These are phyloP conservation scores for Trametes pubescens DNA, from an alignment of 1,284 basidiomycete species.

Conservation along the genomic window DNA sequence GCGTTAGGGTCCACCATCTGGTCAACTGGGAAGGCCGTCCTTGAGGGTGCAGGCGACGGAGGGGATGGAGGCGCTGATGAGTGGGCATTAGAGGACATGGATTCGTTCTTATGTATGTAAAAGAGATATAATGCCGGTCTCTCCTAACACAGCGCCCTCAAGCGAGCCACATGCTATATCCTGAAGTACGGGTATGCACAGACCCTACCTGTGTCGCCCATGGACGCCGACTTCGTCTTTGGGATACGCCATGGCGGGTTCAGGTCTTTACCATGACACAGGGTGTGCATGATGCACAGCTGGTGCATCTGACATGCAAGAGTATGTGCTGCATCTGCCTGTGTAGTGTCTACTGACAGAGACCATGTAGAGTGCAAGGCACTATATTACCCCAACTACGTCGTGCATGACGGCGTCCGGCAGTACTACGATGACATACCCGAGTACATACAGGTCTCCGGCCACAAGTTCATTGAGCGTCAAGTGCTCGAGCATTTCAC, in stretches of 20 bases:
- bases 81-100: not conserved
- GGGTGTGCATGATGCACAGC: not conserved
- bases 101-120: not conserved
- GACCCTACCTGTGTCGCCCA: not conserved
- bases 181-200: not conserved
- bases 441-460: conserved; percentile 4
- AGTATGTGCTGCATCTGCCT: not conserved
- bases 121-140: not conserved
- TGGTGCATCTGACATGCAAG: not conserved
- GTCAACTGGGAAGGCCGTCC: not conserved
- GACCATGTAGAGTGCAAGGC: not conserved
- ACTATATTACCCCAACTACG: not conserved
- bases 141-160: not conserved
- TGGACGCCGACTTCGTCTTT: not conserved
- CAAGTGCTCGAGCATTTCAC: not conserved
- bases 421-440: not conserved
- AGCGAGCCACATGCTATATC: not conserved
- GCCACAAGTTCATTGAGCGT: not conserved
- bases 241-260: not conserved
- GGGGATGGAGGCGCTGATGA: not conserved
- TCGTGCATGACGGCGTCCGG: not conserved
- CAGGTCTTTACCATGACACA: not conserved
- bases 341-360: too few species aligned
- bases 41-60: not conserved
- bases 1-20: not conserved